Base-by-base conservation (phyloP, 805 yeast species). In the Blastobotrys americana region DNA sequence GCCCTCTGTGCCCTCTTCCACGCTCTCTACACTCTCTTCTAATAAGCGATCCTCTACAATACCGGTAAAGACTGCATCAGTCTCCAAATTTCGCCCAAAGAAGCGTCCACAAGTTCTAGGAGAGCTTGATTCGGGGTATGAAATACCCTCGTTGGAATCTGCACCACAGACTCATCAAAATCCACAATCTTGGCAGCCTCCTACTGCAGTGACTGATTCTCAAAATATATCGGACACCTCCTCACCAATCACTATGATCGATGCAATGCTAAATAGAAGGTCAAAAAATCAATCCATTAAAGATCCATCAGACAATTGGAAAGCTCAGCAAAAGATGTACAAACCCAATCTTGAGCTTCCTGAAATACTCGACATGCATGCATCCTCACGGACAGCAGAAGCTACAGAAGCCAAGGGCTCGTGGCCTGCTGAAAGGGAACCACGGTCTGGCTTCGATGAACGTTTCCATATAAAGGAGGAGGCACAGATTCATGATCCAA, bases 241-340 rank as follows among this genome's bases (percentile, higher is more conserved):
- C n/a, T n/a, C n/a, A n/a, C n/a, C n/a, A n/a, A n/a, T n/a, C n/a
- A n/a, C n/a, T n/a, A n/a, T n/a, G n/a, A n/a, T n/a, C n/a, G n/a
- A 35, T 10, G 5, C 19, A 4, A 35, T 19, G 16, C 4, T 19
- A 17, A 22, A 16, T 4, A 13, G 8, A 6, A 19, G 38, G 21
- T 19, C 16, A 5, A 35, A 35, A 10, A 16, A 19, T 22, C 16
- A 5, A 10, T 5, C 18, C n/a, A 16, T 35, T 16, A 35, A 35
- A 5, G 21, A 35, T 15, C 38, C 38, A 13, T 16, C 16, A 19
- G 38, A 35, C 13, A 35, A 35, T 22, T 35, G 38, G 38, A 35
- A 15, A 19, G 5, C 19, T 5, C 10, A 20, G 16, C 16, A 35
- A 35, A 35, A 35, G 38, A 35, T 8, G 5, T 35, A 35, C 22